phyloP scores from a whole-genome alignment of 225 moss, liverwort and hornwort species.

The Physcomitrellopsis africana region DNA sequence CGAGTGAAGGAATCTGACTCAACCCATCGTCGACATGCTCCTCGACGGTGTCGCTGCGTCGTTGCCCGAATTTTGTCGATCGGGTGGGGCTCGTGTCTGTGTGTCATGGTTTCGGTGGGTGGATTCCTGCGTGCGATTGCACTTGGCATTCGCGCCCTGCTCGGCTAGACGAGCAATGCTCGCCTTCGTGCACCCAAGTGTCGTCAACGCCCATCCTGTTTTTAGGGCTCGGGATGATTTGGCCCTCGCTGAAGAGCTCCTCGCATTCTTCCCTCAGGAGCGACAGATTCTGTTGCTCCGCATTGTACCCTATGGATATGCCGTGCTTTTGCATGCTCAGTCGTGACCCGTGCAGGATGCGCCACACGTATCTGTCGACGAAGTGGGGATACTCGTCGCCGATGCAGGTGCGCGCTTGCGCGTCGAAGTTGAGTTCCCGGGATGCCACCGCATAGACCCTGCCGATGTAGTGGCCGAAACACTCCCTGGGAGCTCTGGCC shows the following conservation, averaged over 20 bases:
- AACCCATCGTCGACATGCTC: no score
- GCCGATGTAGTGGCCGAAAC: conserved; percentile 61
- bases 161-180: conserved; percentile 55
- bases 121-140: conserved; percentile 33
- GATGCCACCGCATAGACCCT: conserved; percentile 52
- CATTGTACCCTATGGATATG: conserved; percentile 37
- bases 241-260: conserved; percentile 45
- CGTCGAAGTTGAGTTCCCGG: conserved; percentile 57
- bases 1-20: no score
- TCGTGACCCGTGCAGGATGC: conserved; percentile 47
- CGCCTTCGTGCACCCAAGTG: conserved; percentile 58
- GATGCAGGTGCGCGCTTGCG: conserved; percentile 47
- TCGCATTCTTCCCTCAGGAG: conserved; percentile 55
- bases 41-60: no score
- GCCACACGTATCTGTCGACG: conserved; percentile 53
- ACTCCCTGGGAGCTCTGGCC: conserved; percentile 45
- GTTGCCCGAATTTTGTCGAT: neutral
- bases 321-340: conserved; percentile 56
- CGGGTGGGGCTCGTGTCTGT: no score
- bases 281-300: conserved; percentile 39
- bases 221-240: conserved; percentile 46
- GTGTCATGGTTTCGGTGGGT: neutral
- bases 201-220: conserved; percentile 39
- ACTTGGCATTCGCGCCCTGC: conserved; percentile 56
- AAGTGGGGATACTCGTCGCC: conserved; percentile 60